These are phyloP conservation scores for Cystofilobasidium macerans DNA, from an alignment of 768 basidiomycete species.

Conservation along the genomic window DNA sequence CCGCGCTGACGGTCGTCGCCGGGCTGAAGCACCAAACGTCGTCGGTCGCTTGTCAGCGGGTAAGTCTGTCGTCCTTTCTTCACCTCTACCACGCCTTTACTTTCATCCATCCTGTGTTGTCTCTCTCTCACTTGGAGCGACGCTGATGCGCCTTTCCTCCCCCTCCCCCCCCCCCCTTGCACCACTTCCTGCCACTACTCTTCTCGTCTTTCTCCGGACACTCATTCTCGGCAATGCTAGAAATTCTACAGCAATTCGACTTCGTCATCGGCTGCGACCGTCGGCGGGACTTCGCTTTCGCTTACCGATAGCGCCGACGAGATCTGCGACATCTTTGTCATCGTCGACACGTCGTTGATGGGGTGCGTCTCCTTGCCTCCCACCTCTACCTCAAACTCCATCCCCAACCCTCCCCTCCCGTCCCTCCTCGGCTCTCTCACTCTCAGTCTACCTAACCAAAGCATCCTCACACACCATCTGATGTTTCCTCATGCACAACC, in stretches of 20 bases:
- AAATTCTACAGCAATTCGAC: conserved; percentile 10
- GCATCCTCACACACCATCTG: too few species aligned
- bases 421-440: too few species aligned
- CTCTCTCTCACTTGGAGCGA: background rate
- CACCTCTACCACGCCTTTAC: too few species aligned
- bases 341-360: conserved; percentile 89
- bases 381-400: background rate
- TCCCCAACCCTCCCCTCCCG: too few species aligned
- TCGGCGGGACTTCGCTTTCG: conserved; percentile 7
- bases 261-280: conserved; percentile 22
- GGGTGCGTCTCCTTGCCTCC: conserved; percentile 33
- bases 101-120: too few species aligned
- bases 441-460: too few species aligned
- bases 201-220: too few species aligned
- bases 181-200: too few species aligned
- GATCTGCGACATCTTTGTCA: conserved; percentile 80
- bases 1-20: conserved; percentile 70
- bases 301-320: conserved; percentile 43
- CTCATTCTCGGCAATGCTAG: background rate
- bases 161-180: too few species aligned
- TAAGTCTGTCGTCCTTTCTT: conserved; percentile 23
- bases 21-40: conserved; percentile 65
- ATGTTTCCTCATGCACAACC: too few species aligned
- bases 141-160: too few species aligned
- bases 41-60: conserved; percentile 48